Base-by-base conservation (phyloP, 345 rosid species). In the Kernera saxatilis region DNA sequence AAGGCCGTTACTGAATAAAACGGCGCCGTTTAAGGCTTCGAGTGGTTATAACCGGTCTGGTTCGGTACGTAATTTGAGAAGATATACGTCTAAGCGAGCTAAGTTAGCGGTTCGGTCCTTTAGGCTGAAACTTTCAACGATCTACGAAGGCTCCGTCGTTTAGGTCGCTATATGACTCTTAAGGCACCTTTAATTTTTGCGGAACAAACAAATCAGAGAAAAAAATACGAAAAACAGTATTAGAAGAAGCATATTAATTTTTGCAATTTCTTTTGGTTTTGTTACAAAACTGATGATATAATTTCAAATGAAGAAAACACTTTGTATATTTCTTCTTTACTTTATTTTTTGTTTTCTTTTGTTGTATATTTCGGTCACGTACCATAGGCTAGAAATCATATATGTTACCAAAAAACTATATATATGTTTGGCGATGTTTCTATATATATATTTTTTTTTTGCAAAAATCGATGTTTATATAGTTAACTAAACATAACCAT, bases 41-140 rank as follows among this genome's bases (percentile, higher is more conserved):
- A 8, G 64, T 30, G 78, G 79, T 21, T 8, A 62, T 6, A 68
- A 86, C 43, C 86, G 91, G 75, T 84, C 94, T 5, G 83, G 76
- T 8, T 91, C 97, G 11, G 79, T 78, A 18, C 73, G 84, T 81
- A 87, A 43, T 71, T n/a, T 83, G 45, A 87, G 71, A 23, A 86
- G 80, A 71, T 80, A 72, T 25, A 78, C 91, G 10, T 87, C 98
- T 4, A 81, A 77, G 73, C 81, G 92, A 72, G 84, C 93, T 1
- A 93, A 84, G 61, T 14, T 83, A 61, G 96, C 90, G 41, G 97
- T 84, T 75, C 84, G 94, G 3, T 89, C 98, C 3, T 93, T 91
- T 53, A 64, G 84, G 66, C 84, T 89, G 48, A 75, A 84, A 40
- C 79, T 93, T 53, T 80, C 85, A 69, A 89, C 97, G 8, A 89